Conservation (phyloP, 495 filamentous ascomycete species). For the Neurospora sp. region DNA sequence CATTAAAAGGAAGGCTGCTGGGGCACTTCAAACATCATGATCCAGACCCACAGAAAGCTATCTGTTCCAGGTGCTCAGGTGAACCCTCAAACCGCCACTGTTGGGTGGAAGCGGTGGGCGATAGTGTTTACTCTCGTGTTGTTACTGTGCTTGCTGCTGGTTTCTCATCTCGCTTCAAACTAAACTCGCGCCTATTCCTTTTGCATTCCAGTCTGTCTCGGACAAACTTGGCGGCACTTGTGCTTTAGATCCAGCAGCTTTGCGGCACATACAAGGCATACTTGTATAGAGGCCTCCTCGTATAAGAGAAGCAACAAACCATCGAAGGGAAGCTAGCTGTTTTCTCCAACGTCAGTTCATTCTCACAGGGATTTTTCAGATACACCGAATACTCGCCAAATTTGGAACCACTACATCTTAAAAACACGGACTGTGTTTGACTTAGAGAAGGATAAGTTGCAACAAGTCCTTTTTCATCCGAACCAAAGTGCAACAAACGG, state of each 20-base stretch:
- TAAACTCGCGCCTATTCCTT: background rate
- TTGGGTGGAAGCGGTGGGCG: background rate
- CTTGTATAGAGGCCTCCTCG: background rate
- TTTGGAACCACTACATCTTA: background rate
- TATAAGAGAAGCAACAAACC: background rate
- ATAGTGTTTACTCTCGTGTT: background rate
- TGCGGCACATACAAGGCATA: background rate
- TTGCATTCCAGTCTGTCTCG: background rate
- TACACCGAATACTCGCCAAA: background rate
- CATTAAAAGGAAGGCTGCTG: background rate
- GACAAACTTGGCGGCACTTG: background rate
- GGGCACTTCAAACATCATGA: conserved; percentile 5
- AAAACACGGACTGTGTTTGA: background rate
- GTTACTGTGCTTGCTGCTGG: background rate
- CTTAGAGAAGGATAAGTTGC: background rate
- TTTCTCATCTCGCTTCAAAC: background rate
- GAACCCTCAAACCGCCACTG: background rate
- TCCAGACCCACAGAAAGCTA: conserved; percentile 1
- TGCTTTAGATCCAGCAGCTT: background rate
- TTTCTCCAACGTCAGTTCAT: background rate
- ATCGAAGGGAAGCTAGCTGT: background rate
- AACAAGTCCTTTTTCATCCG: background rate
- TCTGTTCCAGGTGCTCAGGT: background rate
- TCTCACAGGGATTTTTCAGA: background rate
- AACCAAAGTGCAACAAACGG: background rate